These are phyloP conservation scores for Chytriomyces sp. DNA, from an alignment of 192 early-diverging fungal genomes.

Conservation along the genomic window DNA sequence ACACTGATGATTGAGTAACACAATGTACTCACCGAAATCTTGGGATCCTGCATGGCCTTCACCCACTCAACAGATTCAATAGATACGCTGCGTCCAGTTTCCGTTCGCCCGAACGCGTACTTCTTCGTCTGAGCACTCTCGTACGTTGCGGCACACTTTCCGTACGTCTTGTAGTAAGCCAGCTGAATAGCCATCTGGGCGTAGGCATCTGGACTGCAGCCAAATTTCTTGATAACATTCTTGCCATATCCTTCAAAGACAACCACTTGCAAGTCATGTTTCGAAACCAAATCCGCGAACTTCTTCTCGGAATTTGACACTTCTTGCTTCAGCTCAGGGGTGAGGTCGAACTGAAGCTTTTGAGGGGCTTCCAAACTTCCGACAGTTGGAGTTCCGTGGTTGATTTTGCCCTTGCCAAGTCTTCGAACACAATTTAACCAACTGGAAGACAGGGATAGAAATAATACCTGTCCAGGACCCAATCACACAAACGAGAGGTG, in stretches of 20 bases:
- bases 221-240: slow-evolving; percentile 82
- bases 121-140: slow-evolving; percentile 91
- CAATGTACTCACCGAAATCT: slow-evolving; percentile 6
- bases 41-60: slow-evolving; percentile 77
- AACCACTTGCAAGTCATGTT: slow-evolving; percentile 82
- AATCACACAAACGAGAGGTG: slow-evolving; percentile 87
- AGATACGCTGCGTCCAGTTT: slow-evolving; percentile 83
- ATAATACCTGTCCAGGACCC: slow-evolving; percentile 59
- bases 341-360: slow-evolving; percentile 74
- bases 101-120: slow-evolving; percentile 93
- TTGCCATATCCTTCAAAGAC: slow-evolving; percentile 92
- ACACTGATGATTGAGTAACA: neutral
- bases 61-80: slow-evolving; percentile 83
- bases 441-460: no score
- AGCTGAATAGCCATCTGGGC: slow-evolving; percentile 91
- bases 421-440: slow-evolving; percentile 12
- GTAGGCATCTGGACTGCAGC: slow-evolving; percentile 58
- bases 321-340: slow-evolving; percentile 56
- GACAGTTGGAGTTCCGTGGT: slow-evolving; percentile 64
- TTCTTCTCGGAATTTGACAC: slow-evolving; percentile 70
- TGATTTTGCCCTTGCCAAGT: slow-evolving; percentile 67
- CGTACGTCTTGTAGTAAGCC: slow-evolving; percentile 91
- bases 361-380: slow-evolving; percentile 65
- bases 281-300: slow-evolving; percentile 77
- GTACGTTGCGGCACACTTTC: slow-evolving; percentile 79